Base-by-base conservation (phyloP, 495 filamentous ascomycete species). In the Chaetomidium leptoderma region DNA sequence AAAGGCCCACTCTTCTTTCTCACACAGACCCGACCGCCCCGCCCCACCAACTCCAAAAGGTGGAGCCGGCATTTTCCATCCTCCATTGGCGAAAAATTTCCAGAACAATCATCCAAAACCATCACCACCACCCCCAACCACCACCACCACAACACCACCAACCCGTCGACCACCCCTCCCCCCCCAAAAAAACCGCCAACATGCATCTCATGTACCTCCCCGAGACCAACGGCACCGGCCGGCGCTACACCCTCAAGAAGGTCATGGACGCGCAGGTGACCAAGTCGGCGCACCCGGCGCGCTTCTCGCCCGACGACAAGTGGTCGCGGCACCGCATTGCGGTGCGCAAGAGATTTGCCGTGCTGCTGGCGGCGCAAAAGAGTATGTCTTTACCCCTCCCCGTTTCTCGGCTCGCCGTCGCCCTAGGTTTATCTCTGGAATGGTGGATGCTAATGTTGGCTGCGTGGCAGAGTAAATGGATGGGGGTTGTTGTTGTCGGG, bases 301-400 rank as follows among this genome's bases (percentile, higher is more conserved):
- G 95, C 59, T 98, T 97, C 80, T 93, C 90, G 35, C 93, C 93
- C 58, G 93, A 98, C 77, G 93, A 98, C 79, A 95, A 93, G 77
- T 96, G 92, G 78, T 96, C 92, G 62, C 84, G 90, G 60, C 91
- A 98, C 76, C 84, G 93, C 62, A 89, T 96, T 32, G 91, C 89
- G 17, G 79, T 98, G 58, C 96, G 96, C 83, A 89, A 86, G 79
- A 83, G 93, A 68, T 96, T 92, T 72, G 86, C 84, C 26, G 81
- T 96, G 48, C 81, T 97, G 42, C 76, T 95, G 71, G 91, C 85
- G 39, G 92, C 86, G 39, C 89, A 96, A 80, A 84, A 90, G 74
- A 79, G 88, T 90, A 71, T 60, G 86, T 79, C 17, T 46, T 53
- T 27, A 0, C 21, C 21, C 32, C 17, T 50, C 9, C 9, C 17